phyloP scores from a whole-genome alignment of 805 yeast species.

The Lipomyces starkeyi region DNA sequence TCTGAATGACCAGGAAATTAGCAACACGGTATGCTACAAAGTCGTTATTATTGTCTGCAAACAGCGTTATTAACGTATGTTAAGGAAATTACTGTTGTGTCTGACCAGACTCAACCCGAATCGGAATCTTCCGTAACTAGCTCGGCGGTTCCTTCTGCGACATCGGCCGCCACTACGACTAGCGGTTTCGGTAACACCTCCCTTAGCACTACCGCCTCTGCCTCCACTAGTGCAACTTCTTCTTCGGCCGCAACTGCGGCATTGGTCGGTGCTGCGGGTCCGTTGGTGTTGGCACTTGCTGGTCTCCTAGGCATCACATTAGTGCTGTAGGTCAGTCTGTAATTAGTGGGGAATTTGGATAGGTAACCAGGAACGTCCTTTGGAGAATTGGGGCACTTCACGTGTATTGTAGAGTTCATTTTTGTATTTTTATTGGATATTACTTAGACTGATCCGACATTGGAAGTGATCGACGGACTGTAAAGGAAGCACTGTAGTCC shows the following conservation, averaged over 20 bases:
- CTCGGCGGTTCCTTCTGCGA: slow-evolving; percentile 12
- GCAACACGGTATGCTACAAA: slow-evolving; percentile 35
- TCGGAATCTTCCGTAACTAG: slow-evolving; percentile 9
- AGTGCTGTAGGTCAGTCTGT: not conserved
- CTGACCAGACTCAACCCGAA: slow-evolving; percentile 31
- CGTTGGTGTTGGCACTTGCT: not conserved
- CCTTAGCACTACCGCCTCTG: not conserved
- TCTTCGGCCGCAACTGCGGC: not conserved
- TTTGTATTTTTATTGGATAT: no score
- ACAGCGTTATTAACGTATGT: not conserved
- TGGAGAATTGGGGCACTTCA: not conserved
- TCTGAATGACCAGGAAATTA: slow-evolving; percentile 42
- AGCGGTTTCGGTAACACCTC: not conserved
- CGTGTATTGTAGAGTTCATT: not conserved
- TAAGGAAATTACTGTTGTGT: slow-evolving; percentile 27
- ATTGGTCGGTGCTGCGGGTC: slow-evolving; percentile 2
- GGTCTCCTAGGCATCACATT: not conserved
- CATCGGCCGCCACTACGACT: slow-evolving; percentile 10
- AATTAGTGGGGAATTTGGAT: not conserved
- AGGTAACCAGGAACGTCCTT: not conserved
- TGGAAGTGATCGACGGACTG: no score
- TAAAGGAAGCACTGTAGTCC: no score
- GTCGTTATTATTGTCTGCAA: not conserved
- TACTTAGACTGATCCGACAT: no score
- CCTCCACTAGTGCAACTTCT: not conserved